Conservation (phyloP, 176 grass and related monocot species). For the Thinopyrum elongatum region DNA sequence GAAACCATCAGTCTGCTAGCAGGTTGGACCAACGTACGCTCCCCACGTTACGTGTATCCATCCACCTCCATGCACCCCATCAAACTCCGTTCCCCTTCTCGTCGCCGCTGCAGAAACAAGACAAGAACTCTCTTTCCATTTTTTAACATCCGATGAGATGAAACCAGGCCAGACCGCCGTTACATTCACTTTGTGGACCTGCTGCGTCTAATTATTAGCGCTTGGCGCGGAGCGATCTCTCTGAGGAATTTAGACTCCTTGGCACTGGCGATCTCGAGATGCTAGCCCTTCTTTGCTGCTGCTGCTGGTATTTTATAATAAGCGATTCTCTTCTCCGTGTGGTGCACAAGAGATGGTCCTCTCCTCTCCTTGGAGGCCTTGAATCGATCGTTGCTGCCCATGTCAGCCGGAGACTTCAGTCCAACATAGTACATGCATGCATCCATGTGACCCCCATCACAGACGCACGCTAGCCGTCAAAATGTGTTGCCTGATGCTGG, state of each 20-base stretch:
- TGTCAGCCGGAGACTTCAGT: constrained; percentile 34
- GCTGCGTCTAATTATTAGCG: background rate
- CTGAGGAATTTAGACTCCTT: constrained; percentile 37
- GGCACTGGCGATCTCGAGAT: constrained; percentile 47
- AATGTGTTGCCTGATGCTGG: constrained; percentile 4
- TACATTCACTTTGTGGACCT: constrained; percentile 4
- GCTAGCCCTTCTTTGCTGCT: constrained; percentile 9
- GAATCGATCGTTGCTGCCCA: constrained; percentile 26
- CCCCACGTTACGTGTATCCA: background rate
- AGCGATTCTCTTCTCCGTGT: constrained; percentile 16
- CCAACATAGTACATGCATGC: background rate
- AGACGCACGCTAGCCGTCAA: constrained; percentile 12
- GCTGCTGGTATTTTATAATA: background rate
- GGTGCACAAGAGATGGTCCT: constrained; percentile 16
- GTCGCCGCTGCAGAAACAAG: background rate
- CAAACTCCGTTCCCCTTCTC: background rate
- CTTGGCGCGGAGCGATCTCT: background rate
- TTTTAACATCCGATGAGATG: background rate
- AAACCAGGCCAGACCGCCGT: background rate
- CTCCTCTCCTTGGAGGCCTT: constrained; percentile 15
- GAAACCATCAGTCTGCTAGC: constrained; percentile 38
- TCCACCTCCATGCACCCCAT: too few species aligned
- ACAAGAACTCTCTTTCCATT: background rate
- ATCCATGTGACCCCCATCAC: constrained; percentile 11
- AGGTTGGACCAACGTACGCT: too few species aligned